Base-by-base conservation (phyloP, 139 green algal species). In the Chloropicon primus region DNA sequence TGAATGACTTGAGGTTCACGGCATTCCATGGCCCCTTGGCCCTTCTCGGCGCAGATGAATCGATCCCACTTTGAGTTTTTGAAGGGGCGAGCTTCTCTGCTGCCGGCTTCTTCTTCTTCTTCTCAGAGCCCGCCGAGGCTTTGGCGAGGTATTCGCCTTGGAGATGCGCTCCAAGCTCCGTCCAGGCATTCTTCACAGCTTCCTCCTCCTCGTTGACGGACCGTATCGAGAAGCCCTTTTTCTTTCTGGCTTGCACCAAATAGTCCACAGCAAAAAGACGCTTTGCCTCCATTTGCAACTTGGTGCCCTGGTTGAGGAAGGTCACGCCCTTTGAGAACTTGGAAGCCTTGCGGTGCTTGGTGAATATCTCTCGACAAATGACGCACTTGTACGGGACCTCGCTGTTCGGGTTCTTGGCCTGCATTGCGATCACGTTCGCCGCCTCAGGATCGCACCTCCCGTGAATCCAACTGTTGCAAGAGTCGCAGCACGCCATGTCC, bases 401-500 rank as follows among this genome's bases (percentile, higher is more conserved):
- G 17, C 25, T 29, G 1, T 74, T 26, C 1, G 54, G 23, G 17
- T 72, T 24, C 28, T 80, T 72, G 1, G 74, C 26, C 24, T 25
- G 25, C 28, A 76, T 72, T 21, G 72, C 26, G 27, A 85, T 80
- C 54, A 86, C 24, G 21, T 25, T 75, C 1, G 73, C 26, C 22
- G 79, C 82, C 71, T 41, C 22, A 2, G 28, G 21, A 74, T 84
- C 79, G 72, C 82, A 84, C 78, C 74, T 26, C 22, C 71, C 62
- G 71, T 86, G 82, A 24, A 82, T 73, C 79, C 82, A 84, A 71
- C 80, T 81, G 62, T 73, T 24, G 74, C 82, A 86, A 10, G 27
- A 72, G 74, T 86, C 82, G 76, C 82, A 86, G 21, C 82, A 79
- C 73, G 81, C 82, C 82, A 86, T 86, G 78, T 86, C 80, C 5